Evolutionary conservation across 208 protist species (phyloP).

Genomic region (Crithidia bombi): DNA sequence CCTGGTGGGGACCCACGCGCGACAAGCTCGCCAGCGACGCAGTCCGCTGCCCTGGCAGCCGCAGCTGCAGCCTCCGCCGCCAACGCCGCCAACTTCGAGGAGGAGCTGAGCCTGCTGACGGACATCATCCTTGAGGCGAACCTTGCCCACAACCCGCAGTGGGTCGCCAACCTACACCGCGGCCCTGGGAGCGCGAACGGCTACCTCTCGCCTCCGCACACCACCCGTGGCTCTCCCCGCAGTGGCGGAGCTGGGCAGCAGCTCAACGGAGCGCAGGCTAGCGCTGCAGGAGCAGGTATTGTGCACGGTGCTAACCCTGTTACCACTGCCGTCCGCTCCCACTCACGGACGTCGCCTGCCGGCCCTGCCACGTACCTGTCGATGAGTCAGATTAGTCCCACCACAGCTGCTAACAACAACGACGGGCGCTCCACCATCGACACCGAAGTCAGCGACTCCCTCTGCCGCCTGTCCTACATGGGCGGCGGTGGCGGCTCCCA

Average conservation of each 20-base stretch:
- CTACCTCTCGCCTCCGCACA: slow-evolving; percentile 27
- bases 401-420: slow-evolving; percentile 3
- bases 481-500: slow-evolving; percentile 26
- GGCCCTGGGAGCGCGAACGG: slow-evolving; percentile 22
- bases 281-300: slow-evolving; percentile 10
- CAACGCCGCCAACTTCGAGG: slow-evolving; percentile 37
- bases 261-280: background rate
- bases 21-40: slow-evolving; percentile 27
- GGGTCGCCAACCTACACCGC: slow-evolving; percentile 32
- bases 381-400: slow-evolving; percentile 18
- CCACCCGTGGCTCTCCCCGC: slow-evolving; percentile 27
- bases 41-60: slow-evolving; percentile 6
- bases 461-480: slow-evolving; percentile 45
- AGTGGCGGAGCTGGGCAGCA: slow-evolving; percentile 8
- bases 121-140: slow-evolving; percentile 45
- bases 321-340: slow-evolving; percentile 10
- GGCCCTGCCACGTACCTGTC: slow-evolving; percentile 8
- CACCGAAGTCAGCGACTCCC: slow-evolving; percentile 79
- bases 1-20: slow-evolving; percentile 30
- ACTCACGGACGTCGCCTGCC: slow-evolving; percentile 31
- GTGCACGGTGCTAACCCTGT: background rate
- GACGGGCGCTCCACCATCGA: slow-evolving; percentile 83
- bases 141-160: slow-evolving; percentile 34
- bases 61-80: slow-evolving; percentile 6
- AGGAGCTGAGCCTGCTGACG: slow-evolving; percentile 48